Evolutionary conservation across 495 filamentous ascomycete species (phyloP), one percentile per base, ranked within the genome.

Genomic region (Rhizodiscina lignyota): DNA sequence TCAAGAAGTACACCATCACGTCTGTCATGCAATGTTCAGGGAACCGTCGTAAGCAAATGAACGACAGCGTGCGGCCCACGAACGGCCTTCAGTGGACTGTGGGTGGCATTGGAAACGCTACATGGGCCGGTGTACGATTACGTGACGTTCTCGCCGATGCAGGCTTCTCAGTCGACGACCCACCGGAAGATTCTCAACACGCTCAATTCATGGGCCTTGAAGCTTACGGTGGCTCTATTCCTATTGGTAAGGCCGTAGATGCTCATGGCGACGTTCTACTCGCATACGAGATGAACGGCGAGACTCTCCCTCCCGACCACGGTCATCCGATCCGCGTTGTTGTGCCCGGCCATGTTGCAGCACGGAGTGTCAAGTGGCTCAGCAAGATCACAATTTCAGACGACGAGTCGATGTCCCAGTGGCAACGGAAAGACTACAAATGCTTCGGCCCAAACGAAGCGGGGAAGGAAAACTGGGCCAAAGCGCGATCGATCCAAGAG

Each of bases 281-380:
- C 0, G 74, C 68, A 3, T 77, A 33, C 19, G 44, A 27, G 8
- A 27, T 27, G 24, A 27, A 27, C 24, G 65, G 62, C 35, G 38
- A 48, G n/a, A 53, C 66, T 0, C 56, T 79, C 0, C 55, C 67
- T 0, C 53, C 59, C 5, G 67, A 71, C 24, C 72, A 78, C 41
- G 74, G 74, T 6, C 68, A 60, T 37, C 74, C 74, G 0, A 51
- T 77, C 12, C 62, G 74, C 3, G 63, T 68, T 0, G 55, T 79
- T 12, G 63, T 76, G 0, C 74, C 74, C 4, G 74, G 74, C 3
- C 60, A 68, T 23, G 68, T 67, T 3, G 74, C 68, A 3, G 74
- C 67, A 10, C 59, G 73, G 21, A 69, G 62, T 32, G 74, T 79
- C 11, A 79, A 79, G 43, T 79, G 73, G 72, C 60, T 77, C 0